Evolutionary conservation across 1,139 yeast species (phyloP), one percentile per base, ranked within the genome.

Genomic region (Yamadazyma friedrichii): DNA sequence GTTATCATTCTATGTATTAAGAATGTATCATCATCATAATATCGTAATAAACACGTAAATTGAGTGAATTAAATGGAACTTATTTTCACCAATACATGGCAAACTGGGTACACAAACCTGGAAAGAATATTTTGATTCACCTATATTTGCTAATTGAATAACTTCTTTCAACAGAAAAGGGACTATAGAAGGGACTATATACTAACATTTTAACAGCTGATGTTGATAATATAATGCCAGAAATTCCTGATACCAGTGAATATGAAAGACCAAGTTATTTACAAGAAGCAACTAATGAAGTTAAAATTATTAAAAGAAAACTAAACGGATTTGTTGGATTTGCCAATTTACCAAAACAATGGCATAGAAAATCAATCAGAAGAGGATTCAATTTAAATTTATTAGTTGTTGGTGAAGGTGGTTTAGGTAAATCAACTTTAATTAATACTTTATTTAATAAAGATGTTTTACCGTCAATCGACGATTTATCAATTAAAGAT

Each of bases 321-420:
- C 79, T 91, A 54, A 86, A 83, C 52, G 95, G 96, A 6, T 91
- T 85, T 62, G 98, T 94, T 45, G 99, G 99, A 3, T 93, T 94
- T 67, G 96, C 98, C 53, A 94, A 91, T 66, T 76, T 94, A 58
- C 99, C 99, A 45, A 93, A 91, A 63, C 99, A 94, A 72, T 93
- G 98, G 97, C 98, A 93, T 68, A 82, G 96, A 67, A 89, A 88
- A 65, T 84, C 95, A 5, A 83, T 91, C 50, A 84, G 93, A 66
- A 81, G 93, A 62, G 99, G 98, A n/a, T 94, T 93, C 75, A 78
- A 74, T 55, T 80, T 94, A 63, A 94, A 93, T 61, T 62, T 93
- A 49, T 79, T 93, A 80, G 89, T 88, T 43, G 95, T 87, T 46
- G 96, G 95, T 50, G 96, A 88, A 67, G 74, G 84, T 48, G 98